Conservation (phyloP, 495 filamentous ascomycete species). For the Lichina pygmaea region DNA sequence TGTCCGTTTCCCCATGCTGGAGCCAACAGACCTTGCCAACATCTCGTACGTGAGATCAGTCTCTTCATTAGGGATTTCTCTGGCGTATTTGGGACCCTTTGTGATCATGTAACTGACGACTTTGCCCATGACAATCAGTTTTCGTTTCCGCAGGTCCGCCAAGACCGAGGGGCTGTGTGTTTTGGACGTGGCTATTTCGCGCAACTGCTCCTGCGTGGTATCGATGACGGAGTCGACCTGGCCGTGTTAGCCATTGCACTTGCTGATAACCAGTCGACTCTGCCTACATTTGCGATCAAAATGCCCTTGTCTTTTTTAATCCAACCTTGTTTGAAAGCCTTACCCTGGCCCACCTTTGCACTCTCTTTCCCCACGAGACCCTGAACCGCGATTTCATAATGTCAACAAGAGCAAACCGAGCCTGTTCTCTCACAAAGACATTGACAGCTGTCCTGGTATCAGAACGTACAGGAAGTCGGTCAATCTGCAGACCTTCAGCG, state of each 20-base stretch:
- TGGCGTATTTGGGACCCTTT: constrained; percentile 69
- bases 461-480: constrained; percentile 34
- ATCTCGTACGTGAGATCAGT: constrained; percentile 90
- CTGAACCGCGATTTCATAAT: constrained; percentile 15
- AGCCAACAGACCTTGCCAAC: constrained; percentile 28
- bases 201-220: constrained; percentile 43
- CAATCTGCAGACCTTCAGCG: constrained; percentile 52
- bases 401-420: not conserved
- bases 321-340: constrained; percentile 92
- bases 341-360: constrained; percentile 77
- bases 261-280: not conserved
- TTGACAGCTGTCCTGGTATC: constrained; percentile 5
- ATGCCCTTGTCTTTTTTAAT: constrained; percentile 57
- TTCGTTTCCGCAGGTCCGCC: constrained; percentile 65
- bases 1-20: not conserved
- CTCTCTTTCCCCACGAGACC: constrained; percentile 57
- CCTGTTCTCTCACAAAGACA: not conserved
- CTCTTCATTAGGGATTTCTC: constrained; percentile 71
- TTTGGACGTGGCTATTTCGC: constrained; percentile 36
- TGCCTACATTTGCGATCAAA: constrained; percentile 18
- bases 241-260: not conserved
- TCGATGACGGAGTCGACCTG: constrained; percentile 48
- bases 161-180: constrained; percentile 40
- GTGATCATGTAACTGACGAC: constrained; percentile 56
- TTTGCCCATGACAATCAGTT: constrained; percentile 57